Percentiles rank a stretch among this genome's conserved stretches.
Conservation (phyloP, 495 filamentous ascomycete genomes). For the Hypoxylon subgilvum region DNA sequence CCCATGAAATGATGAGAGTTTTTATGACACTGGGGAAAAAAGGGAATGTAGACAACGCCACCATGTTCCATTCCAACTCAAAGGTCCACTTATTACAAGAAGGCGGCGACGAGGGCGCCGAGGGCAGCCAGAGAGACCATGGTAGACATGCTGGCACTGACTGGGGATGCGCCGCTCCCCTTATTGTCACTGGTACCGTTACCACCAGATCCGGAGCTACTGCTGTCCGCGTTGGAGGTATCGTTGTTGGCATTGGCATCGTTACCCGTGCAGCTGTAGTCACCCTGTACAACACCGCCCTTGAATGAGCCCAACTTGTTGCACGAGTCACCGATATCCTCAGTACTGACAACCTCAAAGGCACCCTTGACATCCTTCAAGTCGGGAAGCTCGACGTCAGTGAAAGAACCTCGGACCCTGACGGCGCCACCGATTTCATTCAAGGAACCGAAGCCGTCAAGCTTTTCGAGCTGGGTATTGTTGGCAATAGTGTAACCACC, state of each 20-base stretch:
- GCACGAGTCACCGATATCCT: constrained; percentile 61
- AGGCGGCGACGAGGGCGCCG: constrained; percentile 44
- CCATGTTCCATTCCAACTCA: constrained; percentile 29
- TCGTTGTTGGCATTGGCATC: constrained; percentile 52
- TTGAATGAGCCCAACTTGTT: constrained; percentile 52
- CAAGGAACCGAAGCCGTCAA: constrained; percentile 71
- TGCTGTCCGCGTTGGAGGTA: constrained; percentile 40
- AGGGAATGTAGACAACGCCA: constrained; percentile 34
- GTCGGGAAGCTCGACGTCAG: constrained; percentile 69
- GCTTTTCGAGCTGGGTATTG: constrained; percentile 72
- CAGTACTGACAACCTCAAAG: constrained; percentile 82
- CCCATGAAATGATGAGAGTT: constrained; percentile 39
- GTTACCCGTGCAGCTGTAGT: constrained; percentile 61
- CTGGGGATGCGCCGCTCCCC: constrained; percentile 41
- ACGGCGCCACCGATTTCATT: constrained; percentile 79
- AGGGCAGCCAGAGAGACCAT: constrained; percentile 48
- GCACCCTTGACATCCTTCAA: constrained; percentile 81
- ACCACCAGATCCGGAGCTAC: constrained; percentile 26
- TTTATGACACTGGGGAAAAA: constrained; percentile 38
- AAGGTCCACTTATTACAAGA: constrained; percentile 36
- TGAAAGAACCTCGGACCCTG: constrained; percentile 86
- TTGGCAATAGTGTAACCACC: constrained; percentile 85
- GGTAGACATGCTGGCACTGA: constrained; percentile 45
- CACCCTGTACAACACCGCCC: constrained; percentile 64
- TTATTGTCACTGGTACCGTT: constrained; percentile 20